phyloP scores from a whole-genome alignment of 176 grass and related monocot species.

The Oryza meyeriana region DNA sequence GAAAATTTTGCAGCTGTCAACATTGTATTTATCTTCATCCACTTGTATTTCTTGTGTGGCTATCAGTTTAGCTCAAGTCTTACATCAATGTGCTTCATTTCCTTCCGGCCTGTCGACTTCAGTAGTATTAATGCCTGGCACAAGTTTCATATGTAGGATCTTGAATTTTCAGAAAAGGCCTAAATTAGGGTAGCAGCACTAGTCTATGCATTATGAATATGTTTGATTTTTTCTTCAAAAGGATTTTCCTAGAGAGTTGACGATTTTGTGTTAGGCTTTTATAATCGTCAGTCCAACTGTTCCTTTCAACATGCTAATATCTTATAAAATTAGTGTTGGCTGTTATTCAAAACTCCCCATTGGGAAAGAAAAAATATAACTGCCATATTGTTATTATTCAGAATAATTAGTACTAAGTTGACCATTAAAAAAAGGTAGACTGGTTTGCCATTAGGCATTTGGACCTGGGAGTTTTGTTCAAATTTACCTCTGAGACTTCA shows the following conservation, averaged over 20 bases:
- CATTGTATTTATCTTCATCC: slow-evolving; percentile 3
- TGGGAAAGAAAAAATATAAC: not conserved
- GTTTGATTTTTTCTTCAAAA: slow-evolving; percentile 12
- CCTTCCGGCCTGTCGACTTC: slow-evolving; percentile 18
- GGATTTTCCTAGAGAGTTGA: slow-evolving; percentile 29
- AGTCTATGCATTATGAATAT: slow-evolving; percentile 10
- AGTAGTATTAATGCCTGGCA: slow-evolving; percentile 20
- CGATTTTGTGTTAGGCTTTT: not conserved
- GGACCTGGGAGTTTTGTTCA: not conserved
- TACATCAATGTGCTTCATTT: slow-evolving; percentile 11
- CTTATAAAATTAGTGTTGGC: not conserved
- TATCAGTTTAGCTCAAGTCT: slow-evolving; percentile 26
- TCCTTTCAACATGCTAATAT: not conserved
- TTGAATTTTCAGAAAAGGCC: slow-evolving; percentile 24
- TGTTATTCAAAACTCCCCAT: not conserved
- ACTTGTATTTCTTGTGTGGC: slow-evolving; percentile 8
- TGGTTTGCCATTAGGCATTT: slow-evolving; percentile 14
- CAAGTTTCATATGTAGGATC: slow-evolving; percentile 16
- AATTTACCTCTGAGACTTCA: slow-evolving; percentile 26
- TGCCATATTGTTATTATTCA: not conserved
- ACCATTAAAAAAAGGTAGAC: not conserved
- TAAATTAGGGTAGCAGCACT: slow-evolving; percentile 25
- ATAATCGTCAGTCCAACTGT: slow-evolving; percentile 14
- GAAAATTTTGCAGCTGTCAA: slow-evolving; percentile 10
- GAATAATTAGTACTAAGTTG: not conserved